phyloP scores from a whole-genome alignment of 495 filamentous ascomycete genomes.

The Aspergillus bertholletiae region DNA sequence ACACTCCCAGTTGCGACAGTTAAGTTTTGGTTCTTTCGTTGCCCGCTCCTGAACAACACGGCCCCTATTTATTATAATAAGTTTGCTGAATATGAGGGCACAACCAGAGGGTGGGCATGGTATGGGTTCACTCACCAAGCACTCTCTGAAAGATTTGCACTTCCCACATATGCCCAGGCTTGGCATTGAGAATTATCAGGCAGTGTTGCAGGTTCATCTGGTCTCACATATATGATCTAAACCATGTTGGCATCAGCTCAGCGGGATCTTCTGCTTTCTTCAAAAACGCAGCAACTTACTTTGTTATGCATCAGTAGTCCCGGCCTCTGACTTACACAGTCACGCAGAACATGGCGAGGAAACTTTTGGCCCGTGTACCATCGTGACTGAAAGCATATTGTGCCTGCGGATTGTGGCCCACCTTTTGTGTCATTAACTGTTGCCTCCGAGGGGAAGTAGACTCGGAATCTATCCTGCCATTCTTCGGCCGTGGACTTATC shows the following conservation, averaged over 20 bases:
- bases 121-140: constrained; percentile 66
- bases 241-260: not conserved
- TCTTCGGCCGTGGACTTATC: constrained; percentile 27
- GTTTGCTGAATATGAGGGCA: not conserved
- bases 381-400: constrained; percentile 68
- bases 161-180: constrained; percentile 86
- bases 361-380: constrained; percentile 68
- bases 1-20: constrained; percentile 94
- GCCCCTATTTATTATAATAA: constrained; percentile 51
- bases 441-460: constrained; percentile 79
- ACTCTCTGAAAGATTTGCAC: constrained; percentile 86
- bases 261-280: not conserved
- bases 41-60: constrained; percentile 63
- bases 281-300: constrained; percentile 23
- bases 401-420: constrained; percentile 62
- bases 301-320: constrained; percentile 90
- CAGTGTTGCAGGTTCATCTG: constrained; percentile 30
- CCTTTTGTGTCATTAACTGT: constrained; percentile 65
- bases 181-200: constrained; percentile 20
- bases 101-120: not conserved
- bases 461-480: constrained; percentile 54
- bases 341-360: constrained; percentile 64
- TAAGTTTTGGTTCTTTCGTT: constrained; percentile 66
- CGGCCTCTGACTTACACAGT: constrained; percentile 63
- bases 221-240: constrained; percentile 64